Percentiles rank a stretch among this genome's conserved stretches.
phyloP scores from a whole-genome alignment of 345 rosid species.

The Gossypium longicalyx region DNA sequence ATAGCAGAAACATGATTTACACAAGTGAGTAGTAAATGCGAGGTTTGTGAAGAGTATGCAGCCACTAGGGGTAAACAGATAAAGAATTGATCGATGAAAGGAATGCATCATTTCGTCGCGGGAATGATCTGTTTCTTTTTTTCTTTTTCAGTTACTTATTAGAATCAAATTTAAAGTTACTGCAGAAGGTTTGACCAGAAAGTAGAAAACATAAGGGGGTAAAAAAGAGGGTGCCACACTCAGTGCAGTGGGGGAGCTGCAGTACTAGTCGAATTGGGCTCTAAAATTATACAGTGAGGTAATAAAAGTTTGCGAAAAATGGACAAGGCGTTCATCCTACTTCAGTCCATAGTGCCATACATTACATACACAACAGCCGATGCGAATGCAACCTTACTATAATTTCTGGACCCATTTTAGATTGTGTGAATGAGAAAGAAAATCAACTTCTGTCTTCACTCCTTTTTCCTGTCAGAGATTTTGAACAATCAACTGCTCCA shows the following conservation, averaged over 20 bases:
- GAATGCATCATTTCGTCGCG: too few species aligned
- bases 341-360: not conserved
- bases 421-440: slow-evolving; percentile 9
- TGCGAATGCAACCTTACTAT: slow-evolving; percentile 7
- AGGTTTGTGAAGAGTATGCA: not conserved
- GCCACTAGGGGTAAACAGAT: not conserved
- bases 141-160: not conserved
- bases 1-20: too few species aligned
- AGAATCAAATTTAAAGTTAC: not conserved
- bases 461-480: slow-evolving; percentile 18
- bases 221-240: not conserved
- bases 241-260: not conserved
- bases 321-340: not conserved
- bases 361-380: not conserved
- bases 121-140: not conserved
- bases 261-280: not conserved
- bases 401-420: slow-evolving; percentile 8
- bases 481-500: not conserved
- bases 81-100: not conserved
- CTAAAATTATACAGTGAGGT: not conserved
- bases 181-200: not conserved
- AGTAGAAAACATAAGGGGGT: not conserved
- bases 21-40: too few species aligned
- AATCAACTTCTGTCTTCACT: slow-evolving; percentile 1
- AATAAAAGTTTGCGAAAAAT: not conserved